Percentiles rank a stretch among this genome's conserved stretches.
Conservation (phyloP, 1,139 yeast genomes). For the Kodamaea sp. region DNA sequence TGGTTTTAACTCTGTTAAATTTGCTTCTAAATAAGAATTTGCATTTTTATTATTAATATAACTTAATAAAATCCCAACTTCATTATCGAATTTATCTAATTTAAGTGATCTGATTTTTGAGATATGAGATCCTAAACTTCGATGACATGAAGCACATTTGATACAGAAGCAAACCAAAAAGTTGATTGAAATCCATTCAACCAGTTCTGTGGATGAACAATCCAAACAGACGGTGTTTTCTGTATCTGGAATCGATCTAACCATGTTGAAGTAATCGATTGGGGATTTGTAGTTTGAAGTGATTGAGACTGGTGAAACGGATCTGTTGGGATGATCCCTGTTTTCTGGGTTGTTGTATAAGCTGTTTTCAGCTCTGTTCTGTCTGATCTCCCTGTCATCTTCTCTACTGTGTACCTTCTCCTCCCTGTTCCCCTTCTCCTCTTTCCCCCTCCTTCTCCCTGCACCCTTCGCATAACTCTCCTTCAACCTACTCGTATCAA, state of each 20-base stretch:
- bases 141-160: conserved; percentile 66
- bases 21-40: conserved; percentile 38
- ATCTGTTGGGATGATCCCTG: conserved; percentile 18
- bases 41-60: conserved; percentile 39
- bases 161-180: conserved; percentile 72
- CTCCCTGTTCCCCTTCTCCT: not conserved
- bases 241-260: conserved; percentile 45
- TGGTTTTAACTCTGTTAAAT: conserved; percentile 17
- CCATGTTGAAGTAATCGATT: conserved; percentile 37
- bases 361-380: conserved; percentile 15
- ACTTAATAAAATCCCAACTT: conserved; percentile 35
- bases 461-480: conserved; percentile 1
- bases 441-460: not conserved
- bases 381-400: conserved; percentile 5
- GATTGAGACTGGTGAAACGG: conserved; percentile 36
- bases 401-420: conserved; percentile 1
- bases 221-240: conserved; percentile 73
- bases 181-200: conserved; percentile 88
- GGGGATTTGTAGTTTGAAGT: conserved; percentile 22
- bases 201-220: conserved; percentile 61
- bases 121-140: conserved; percentile 50
- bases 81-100: conserved; percentile 47
- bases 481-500: conserved; percentile 27
- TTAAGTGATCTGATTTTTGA: conserved; percentile 49
- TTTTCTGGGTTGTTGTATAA: conserved; percentile 13